Evolutionary conservation across 345 rosid species (phyloP).

Genomic region (Aethionema arabicum): DNA sequence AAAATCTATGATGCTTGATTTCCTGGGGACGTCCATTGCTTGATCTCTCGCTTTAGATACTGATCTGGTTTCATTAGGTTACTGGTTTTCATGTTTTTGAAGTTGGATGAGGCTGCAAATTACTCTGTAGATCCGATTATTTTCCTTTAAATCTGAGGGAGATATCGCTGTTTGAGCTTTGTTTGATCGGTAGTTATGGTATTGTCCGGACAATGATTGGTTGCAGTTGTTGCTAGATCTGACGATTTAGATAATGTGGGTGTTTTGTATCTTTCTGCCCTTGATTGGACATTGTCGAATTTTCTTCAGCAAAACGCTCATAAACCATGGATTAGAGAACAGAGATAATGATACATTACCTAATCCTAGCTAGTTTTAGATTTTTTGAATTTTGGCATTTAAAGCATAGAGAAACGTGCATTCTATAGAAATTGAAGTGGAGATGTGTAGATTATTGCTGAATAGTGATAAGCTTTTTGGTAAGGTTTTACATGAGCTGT

Average conservation of each 20-base stretch:
- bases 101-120: slow-evolving; percentile 18
- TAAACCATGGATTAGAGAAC: slow-evolving; percentile 5
- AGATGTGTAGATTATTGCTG: slow-evolving; percentile 1
- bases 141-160: slow-evolving; percentile 8
- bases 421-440: slow-evolving; percentile 6
- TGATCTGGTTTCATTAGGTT: slow-evolving; percentile 20
- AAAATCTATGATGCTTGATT: slow-evolving; percentile 24
- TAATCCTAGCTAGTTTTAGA: not conserved
- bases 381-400: not conserved
- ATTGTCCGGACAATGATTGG: not conserved
- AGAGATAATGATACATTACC: not conserved
- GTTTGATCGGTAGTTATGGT: slow-evolving; percentile 2
- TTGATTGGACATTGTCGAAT: not conserved
- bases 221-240: slow-evolving; percentile 19
- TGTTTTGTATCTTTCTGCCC: not conserved
- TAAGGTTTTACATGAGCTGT: not conserved
- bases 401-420: not conserved
- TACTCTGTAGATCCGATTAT: slow-evolving; percentile 19
- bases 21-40: not conserved
- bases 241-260: slow-evolving; percentile 12
- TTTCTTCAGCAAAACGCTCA: not conserved
- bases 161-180: slow-evolving; percentile 2
- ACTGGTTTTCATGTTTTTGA: slow-evolving; percentile 4
- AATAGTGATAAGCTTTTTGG: not conserved
- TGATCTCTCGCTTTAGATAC: slow-evolving; percentile 9